These are phyloP conservation scores for Globisporangium solare DNA, from an alignment of 352 stramenopile species.

Conservation along the genomic window DNA sequence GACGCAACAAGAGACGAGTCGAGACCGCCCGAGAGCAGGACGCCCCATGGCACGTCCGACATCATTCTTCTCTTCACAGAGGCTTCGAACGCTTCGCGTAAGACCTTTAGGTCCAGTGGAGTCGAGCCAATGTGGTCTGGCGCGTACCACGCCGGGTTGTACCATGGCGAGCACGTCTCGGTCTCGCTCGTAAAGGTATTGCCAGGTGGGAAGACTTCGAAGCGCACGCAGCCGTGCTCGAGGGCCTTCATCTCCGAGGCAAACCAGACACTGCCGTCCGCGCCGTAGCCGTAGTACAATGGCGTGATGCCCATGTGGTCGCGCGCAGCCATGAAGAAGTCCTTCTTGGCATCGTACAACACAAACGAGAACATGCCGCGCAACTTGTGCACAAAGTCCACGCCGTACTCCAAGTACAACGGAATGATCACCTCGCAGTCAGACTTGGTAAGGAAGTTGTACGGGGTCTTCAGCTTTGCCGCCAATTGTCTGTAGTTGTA, in stretches of 20 bases:
- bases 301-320: slow-evolving; percentile 99
- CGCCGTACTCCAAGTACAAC: slow-evolving; percentile 91
- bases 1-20: slow-evolving; percentile 98
- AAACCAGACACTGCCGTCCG: slow-evolving; percentile 96
- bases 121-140: slow-evolving; percentile 52
- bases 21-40: slow-evolving; percentile 96
- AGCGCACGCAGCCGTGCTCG: slow-evolving; percentile 77
- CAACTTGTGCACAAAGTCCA: slow-evolving; percentile 88
- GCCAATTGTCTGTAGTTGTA: slow-evolving; percentile 99
- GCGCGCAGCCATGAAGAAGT: slow-evolving; percentile 92
- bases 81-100: slow-evolving; percentile 92
- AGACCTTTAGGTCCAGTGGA: slow-evolving; percentile 59
- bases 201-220: slow-evolving; percentile 90
- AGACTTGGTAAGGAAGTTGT: slow-evolving; percentile 93
- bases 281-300: slow-evolving; percentile 97
- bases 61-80: slow-evolving; percentile 97
- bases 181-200: slow-evolving; percentile 84
- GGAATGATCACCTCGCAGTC: slow-evolving; percentile 98
- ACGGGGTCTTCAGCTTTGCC: slow-evolving; percentile 74
- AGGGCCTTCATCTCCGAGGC: slow-evolving; percentile 98
- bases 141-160: slow-evolving; percentile 93
- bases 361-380: slow-evolving; percentile 99
- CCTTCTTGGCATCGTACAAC: slow-evolving; percentile 92
- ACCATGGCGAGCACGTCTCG: slow-evolving; percentile 93
- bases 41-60: slow-evolving; percentile 98